Conservation (phyloP, 2,329 filamentous ascomycete species). For the Fusarium foetens region DNA sequence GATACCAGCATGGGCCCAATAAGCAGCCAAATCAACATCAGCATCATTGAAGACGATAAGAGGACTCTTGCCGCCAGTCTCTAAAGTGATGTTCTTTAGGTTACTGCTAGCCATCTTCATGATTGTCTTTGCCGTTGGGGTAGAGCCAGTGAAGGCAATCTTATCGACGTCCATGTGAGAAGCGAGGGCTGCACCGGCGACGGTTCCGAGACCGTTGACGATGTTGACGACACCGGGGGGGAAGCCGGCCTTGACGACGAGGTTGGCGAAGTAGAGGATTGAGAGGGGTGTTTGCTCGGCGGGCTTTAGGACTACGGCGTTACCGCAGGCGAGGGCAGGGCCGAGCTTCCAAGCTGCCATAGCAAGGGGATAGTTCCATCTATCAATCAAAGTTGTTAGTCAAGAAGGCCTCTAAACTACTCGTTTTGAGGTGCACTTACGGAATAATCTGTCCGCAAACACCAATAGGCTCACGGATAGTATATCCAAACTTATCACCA, state of each 20-base stretch:
- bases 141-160: conserved; percentile 82
- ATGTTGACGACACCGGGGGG: conserved; percentile 82
- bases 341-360: conserved; percentile 75
- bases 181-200: conserved; percentile 74
- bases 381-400: neutral
- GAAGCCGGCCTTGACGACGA: conserved; percentile 79
- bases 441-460: conserved; percentile 80
- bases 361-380: conserved; percentile 72
- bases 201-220: conserved; percentile 75
- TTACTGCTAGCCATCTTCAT: conserved; percentile 79
- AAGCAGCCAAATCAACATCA: conserved; percentile 74
- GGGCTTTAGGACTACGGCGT: conserved; percentile 72
- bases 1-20: conserved; percentile 62
- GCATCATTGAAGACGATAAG: conserved; percentile 73
- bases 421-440: neutral
- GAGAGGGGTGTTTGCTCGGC: conserved; percentile 75
- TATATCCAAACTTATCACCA: conserved; percentile 77
- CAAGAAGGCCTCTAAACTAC: rapidly evolving
- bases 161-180: conserved; percentile 77
- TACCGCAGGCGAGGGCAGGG: conserved; percentile 73
- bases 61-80: conserved; percentile 74
- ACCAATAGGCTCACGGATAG: conserved; percentile 78
- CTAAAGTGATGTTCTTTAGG: conserved; percentile 73
- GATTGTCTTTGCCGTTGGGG: conserved; percentile 75
- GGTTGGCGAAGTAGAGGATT: conserved; percentile 70